A percentile compares a stretch with the other conserved stretches of the same genome.
Conservation (phyloP, 306 rosid genomes). For the Psophocarpus tetragonolobus region DNA sequence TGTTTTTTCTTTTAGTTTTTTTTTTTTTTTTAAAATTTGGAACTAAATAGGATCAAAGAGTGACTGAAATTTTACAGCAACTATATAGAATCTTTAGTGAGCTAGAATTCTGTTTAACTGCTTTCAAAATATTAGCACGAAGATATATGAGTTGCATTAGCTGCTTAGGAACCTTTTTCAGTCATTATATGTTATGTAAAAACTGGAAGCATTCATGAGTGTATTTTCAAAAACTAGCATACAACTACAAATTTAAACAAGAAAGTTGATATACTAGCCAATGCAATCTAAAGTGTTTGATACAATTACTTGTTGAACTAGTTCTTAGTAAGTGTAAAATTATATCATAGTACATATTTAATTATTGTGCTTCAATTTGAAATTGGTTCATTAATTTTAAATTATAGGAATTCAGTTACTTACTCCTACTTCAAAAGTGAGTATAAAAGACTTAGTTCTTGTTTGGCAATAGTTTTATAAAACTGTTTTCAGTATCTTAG, state of each 20-base stretch:
- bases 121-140: conserved; percentile 4
- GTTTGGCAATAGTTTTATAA: no score
- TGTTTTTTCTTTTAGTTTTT: not conserved
- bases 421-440: no score
- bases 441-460: no score
- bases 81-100: not conserved
- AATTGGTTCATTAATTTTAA: no score
- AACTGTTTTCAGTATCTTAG: no score
- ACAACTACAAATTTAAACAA: not conserved
- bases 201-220: not conserved
- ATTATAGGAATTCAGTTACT: no score
- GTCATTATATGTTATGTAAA: not conserved
- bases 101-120: not conserved
- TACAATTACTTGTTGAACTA: not conserved
- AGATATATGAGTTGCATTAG: conserved; percentile 11
- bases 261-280: not conserved
- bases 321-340: not conserved
- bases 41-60: not conserved
- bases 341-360: not conserved
- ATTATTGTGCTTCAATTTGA: not conserved
- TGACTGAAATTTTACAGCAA: conserved; percentile 19
- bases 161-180: not conserved
- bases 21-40: not conserved
- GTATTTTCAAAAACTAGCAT: not conserved
- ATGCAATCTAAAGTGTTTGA: not conserved